A percentile compares a stretch with the other conserved stretches of the same genome.
Evolutionary conservation across 129 eudicot species (phyloP).

Genomic region (Scalesia atractyloides): DNA sequence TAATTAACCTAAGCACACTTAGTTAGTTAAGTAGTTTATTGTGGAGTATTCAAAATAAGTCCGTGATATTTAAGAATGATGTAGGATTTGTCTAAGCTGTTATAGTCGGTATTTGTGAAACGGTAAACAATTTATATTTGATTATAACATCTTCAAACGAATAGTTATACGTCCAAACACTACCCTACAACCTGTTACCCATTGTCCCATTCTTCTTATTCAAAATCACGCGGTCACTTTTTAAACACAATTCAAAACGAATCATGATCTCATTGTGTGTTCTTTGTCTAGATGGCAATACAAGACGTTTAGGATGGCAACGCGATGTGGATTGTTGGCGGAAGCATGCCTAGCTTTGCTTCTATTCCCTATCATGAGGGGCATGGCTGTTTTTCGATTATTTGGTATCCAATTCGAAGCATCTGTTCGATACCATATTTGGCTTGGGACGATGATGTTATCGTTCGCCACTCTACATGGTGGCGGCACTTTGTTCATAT

Average conservation of each 20-base stretch:
- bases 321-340: slow-evolving; percentile 73
- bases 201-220: not conserved
- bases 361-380: slow-evolving; percentile 74
- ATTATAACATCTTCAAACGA: not conserved
- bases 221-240: not conserved
- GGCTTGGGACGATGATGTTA: slow-evolving; percentile 77
- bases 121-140: not conserved
- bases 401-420: slow-evolving; percentile 79
- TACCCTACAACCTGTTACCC: not conserved
- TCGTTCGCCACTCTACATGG: slow-evolving; percentile 75
- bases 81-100: no score
- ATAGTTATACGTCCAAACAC: not conserved
- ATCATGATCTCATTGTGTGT: slow-evolving; percentile 3
- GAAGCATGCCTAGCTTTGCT: slow-evolving; percentile 88
- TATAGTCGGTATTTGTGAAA: no score
- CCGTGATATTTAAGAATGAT: no score
- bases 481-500: slow-evolving; percentile 71
- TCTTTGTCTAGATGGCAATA: slow-evolving; percentile 66
- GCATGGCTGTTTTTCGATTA: slow-evolving; percentile 58
- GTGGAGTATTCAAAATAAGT: no score
- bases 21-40: no score
- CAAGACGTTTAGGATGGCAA: slow-evolving; percentile 58
- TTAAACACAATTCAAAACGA: not conserved
- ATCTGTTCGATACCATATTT: slow-evolving; percentile 79
- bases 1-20: no score